Evolutionary conservation across 345 rosid species (phyloP).

Genomic region (Rhizophora mangle): DNA sequence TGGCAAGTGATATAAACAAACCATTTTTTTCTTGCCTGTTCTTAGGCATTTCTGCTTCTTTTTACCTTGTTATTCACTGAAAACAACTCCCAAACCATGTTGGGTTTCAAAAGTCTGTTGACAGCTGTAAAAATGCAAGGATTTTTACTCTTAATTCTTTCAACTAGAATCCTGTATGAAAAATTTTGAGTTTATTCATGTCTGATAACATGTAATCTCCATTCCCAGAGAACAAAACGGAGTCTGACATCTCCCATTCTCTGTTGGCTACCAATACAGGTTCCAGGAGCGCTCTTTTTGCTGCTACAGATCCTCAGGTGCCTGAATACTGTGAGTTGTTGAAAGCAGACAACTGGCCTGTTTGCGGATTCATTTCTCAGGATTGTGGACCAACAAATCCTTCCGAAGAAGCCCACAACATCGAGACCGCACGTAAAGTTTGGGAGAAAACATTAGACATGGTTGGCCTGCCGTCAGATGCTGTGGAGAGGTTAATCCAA

Average conservation of each 20-base stretch:
- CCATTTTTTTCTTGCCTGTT: no score
- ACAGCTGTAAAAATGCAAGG: no score
- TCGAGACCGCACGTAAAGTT: background rate
- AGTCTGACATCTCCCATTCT: slow-evolving; percentile 2
- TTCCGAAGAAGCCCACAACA: slow-evolving; percentile 12
- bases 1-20: no score
- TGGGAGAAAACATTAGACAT: slow-evolving; percentile 25
- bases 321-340: slow-evolving; percentile 6
- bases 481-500: slow-evolving; percentile 10
- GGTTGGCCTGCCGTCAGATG: slow-evolving; percentile 21
- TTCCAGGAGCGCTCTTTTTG: slow-evolving; percentile 18
- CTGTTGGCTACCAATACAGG: slow-evolving; percentile 38
- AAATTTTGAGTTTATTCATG: no score
- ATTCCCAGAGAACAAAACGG: background rate
- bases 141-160: no score
- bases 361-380: slow-evolving; percentile 14
- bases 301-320: slow-evolving; percentile 16
- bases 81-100: no score
- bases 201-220: no score
- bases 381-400: slow-evolving; percentile 8
- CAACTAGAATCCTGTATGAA: no score
- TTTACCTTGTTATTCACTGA: no score
- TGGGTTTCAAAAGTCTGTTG: no score
- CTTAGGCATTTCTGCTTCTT: no score
- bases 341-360: slow-evolving; percentile 11